Evolutionary conservation across 179 eudicot species (phyloP).

Genomic region (Silene noctiflora): DNA sequence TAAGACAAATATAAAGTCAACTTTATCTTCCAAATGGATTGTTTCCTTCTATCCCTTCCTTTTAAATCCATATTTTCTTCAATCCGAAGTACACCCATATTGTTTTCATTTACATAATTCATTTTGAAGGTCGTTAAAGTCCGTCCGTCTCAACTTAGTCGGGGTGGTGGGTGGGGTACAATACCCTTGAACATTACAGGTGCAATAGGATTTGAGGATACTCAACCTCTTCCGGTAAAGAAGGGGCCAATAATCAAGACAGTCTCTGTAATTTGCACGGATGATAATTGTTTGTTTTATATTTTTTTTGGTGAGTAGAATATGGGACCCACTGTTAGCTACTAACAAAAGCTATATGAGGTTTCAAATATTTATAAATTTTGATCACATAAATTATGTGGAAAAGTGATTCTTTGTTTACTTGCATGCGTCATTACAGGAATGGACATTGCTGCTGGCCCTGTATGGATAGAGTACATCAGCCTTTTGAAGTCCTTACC

Average conservation of each 20-base stretch:
- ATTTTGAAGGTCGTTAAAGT: not conserved
- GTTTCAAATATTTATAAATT: not conserved
- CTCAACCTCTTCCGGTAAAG: not conserved
- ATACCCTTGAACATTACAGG: not conserved
- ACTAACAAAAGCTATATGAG: not conserved
- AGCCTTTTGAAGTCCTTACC: constrained; percentile 72
- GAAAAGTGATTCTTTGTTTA: not conserved
- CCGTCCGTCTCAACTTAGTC: no score
- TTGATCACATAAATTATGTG: not conserved
- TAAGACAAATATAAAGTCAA: no score
- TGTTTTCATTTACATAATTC: not conserved
- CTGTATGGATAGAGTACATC: constrained; percentile 97
- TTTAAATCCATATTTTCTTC: no score
- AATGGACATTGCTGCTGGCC: constrained; percentile 85
- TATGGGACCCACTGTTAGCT: not conserved
- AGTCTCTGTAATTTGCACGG: not conserved
- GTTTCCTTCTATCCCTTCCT: no score
- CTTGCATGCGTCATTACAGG: constrained; percentile 44
- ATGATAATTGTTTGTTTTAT: not conserved
- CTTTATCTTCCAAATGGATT: no score
- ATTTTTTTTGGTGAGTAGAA: no score
- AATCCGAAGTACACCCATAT: no score
- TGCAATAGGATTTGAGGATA: not conserved
- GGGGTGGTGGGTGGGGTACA: not conserved
- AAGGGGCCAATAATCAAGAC: not conserved